Percentiles rank a stretch among this genome's conserved stretches.
phyloP scores from a whole-genome alignment of 169 alveolate genomes.

The Cryptosporidium parvum region DNA sequence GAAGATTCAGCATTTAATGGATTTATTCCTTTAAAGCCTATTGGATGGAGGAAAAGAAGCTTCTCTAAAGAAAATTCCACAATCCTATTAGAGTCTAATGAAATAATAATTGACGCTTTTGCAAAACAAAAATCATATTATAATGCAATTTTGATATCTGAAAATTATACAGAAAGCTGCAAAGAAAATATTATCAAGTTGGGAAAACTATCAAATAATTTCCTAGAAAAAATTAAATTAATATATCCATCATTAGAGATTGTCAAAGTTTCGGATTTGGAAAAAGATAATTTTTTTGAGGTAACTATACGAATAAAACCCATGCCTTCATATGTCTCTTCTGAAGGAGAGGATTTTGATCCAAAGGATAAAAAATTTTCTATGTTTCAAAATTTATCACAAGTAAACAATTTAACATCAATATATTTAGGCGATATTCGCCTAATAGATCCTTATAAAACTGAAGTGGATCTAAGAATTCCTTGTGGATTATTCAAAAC shows the following conservation, averaged over 20 bases:
- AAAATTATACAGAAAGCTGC: constrained; percentile 6
- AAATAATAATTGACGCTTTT: background rate
- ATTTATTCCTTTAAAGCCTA: constrained; percentile 38
- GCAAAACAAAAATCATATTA: constrained; percentile 4
- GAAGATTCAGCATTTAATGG: background rate
- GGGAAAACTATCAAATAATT: constrained; percentile 17
- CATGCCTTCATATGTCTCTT: constrained; percentile 67
- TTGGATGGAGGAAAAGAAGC: constrained; percentile 71
- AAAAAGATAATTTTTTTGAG: constrained; percentile 36
- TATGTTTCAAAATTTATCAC: background rate
- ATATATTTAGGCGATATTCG: constrained; percentile 52
- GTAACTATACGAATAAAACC: constrained; percentile 47
- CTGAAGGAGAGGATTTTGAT: constrained; percentile 66
- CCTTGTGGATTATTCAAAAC: constrained; percentile 67
- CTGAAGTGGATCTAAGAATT: constrained; percentile 29
- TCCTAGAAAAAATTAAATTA: constrained; percentile 19
- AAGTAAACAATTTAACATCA: constrained; percentile 2
- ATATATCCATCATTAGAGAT: constrained; percentile 43
- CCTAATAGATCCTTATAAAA: constrained; percentile 48
- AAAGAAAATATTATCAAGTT: constrained; percentile 14
- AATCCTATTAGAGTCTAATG: constrained; percentile 5
- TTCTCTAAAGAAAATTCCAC: constrained; percentile 3
- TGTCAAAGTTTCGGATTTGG: constrained; percentile 30
- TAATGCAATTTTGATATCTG: constrained; percentile 51
- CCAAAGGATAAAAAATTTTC: background rate